Evolutionary conservation across 1,284 basidiomycete genomes (phyloP).

Genomic region (Meripilus lineatus): DNA sequence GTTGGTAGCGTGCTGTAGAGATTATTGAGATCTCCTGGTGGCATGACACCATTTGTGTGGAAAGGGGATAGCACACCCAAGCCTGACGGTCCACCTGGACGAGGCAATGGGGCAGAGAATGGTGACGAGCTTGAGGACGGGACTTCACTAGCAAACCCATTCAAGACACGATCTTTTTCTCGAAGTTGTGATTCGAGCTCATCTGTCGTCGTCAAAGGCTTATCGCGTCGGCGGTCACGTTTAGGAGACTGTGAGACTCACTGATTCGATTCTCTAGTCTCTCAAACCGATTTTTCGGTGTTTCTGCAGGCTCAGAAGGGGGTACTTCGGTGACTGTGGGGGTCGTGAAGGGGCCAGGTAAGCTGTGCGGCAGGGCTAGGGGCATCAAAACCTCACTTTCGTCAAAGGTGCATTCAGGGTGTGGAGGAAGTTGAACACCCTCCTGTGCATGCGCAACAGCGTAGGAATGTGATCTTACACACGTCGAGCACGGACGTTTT

Average conservation of each 20-base stretch:
- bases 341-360: background rate
- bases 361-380: background rate
- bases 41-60: too few relatives aligned
- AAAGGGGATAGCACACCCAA: too few relatives aligned
- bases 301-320: conserved; percentile 33
- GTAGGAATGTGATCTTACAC: conserved; percentile 61
- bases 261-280: conserved; percentile 62
- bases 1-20: background rate
- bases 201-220: conserved; percentile 31
- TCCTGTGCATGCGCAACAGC: conserved; percentile 52
- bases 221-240: conserved; percentile 3
- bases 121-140: background rate
- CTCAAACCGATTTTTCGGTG: conserved; percentile 55
- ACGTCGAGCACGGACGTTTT: conserved; percentile 66
- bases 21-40: too few relatives aligned
- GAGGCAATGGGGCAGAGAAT: background rate
- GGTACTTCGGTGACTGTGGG: conserved; percentile 34
- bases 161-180: conserved; percentile 28
- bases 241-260: conserved; percentile 33
- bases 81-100: background rate
- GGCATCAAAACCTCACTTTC: conserved; percentile 36
- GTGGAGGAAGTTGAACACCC: conserved; percentile 43
- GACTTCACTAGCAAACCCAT: background rate
- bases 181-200: conserved; percentile 53
- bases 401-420: conserved; percentile 66